phyloP scores from a whole-genome alignment of 2,329 filamentous ascomycete species.

The Aureobasidium leucospermi region DNA sequence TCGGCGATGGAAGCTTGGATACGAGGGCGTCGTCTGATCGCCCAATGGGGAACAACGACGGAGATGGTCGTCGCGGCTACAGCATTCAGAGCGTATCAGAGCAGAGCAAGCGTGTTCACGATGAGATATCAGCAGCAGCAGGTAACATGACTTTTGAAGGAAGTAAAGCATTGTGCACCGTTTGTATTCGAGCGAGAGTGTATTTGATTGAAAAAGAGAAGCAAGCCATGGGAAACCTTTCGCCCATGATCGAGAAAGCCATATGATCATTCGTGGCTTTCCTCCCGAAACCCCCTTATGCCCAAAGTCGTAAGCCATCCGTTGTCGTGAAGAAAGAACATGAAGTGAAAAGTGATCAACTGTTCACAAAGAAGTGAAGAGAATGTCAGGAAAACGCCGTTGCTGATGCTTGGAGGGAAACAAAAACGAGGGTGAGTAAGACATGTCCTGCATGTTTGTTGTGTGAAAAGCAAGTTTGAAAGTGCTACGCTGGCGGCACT shows the following conservation, averaged over 20 bases:
- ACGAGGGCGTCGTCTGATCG: no score
- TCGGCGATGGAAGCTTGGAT: no score
- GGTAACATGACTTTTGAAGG: no score
- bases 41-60: no score
- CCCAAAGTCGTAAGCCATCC: background rate
- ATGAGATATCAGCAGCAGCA: no score
- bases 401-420: background rate
- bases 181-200: constrained; percentile 1
- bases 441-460: constrained; percentile 4
- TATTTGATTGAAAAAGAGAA: background rate
- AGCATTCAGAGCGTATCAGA: no score
- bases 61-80: no score
- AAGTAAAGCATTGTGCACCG: background rate
- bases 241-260: background rate
- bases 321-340: background rate
- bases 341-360: background rate
- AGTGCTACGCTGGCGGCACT: background rate
- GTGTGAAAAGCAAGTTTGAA: background rate
- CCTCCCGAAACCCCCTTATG: background rate
- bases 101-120: no score
- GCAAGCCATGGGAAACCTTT: background rate
- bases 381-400: background rate
- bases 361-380: constrained; percentile 1
- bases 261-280: no score
- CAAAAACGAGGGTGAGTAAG: background rate